Evolutionary conservation across 768 basidiomycete species (phyloP), one percentile per base, ranked within the genome.

Genomic region (Daedaleopsis nitida): DNA sequence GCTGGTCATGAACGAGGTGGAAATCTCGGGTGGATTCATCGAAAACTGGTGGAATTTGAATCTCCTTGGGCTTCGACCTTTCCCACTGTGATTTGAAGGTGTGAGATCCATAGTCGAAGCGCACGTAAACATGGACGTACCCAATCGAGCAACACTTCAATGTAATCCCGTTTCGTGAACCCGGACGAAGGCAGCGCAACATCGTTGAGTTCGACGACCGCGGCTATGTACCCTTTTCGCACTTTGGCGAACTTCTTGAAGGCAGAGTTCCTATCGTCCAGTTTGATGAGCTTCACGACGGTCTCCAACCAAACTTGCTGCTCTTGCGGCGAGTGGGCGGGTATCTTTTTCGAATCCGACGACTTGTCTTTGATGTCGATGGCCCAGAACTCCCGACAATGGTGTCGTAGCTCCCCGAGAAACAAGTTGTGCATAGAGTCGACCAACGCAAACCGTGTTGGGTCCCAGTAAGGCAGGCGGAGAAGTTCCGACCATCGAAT

Each of bases 351-450:
- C 10, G 17, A 3, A 9, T 45, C 44, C 3, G 12, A 9, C 17
- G 32, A 35, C n/a, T 52, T 71, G 67, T 32, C 51, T 32, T 52
- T 52, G 51, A 52, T 35, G 53, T 44, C 53, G 39, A 54, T 68
- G 6, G 60, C 57, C 55, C 69, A 72, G 1, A 75, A 45, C 5
- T 63, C 52, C 3, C 69, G 65, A 44, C 70, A 73, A 54, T 80
- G 78, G 21, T 73, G 68, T n/a, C 70, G 65, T 6, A 77, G 58
- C 1, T 72, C 51, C 3, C 76, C 75, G 0, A 80, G 70, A 42
- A 75, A 72, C 0, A 80, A 64, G 17, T 69, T 73, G 62, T 81
- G 80, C 78, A 80, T 80, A 1, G 75, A 57, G 53, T 81, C 78
- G 12, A 80, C 64, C 0, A 77, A 63, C 7, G 72, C 51, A 51